A percentile compares a stretch with the other conserved stretches of the same genome.
phyloP scores from a whole-genome alignment of 495 filamentous ascomycete species.

The Cercophora newfieldiana region DNA sequence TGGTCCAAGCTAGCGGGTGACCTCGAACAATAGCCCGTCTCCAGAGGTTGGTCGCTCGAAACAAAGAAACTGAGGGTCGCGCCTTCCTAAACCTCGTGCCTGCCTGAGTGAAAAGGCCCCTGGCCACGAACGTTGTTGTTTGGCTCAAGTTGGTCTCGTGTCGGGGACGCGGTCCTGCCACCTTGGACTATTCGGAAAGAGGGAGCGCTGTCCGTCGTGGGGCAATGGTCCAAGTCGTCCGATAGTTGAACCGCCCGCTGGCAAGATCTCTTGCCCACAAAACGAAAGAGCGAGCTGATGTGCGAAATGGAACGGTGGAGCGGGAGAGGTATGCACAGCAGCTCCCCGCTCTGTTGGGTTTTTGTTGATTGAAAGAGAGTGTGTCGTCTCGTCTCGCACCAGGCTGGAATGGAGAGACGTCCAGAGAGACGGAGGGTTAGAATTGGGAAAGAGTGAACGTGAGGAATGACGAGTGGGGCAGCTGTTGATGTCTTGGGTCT shows the following conservation, averaged over 20 bases:
- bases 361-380: constrained; percentile 11
- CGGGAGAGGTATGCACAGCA: neutral
- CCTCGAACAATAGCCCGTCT: neutral
- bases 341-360: neutral
- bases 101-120: constrained; percentile 1
- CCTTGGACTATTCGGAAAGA: neutral
- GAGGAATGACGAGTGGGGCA: neutral
- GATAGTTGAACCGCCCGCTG: neutral
- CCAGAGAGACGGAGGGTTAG: neutral
- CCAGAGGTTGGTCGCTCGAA: neutral
- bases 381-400: constrained; percentile 1
- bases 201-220: neutral
- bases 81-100: constrained; percentile 3
- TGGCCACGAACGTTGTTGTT: neutral
- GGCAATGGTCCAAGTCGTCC: neutral
- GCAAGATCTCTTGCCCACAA: neutral
- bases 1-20: neutral
- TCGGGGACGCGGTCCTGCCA: neutral
- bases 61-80: neutral
- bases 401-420: constrained; percentile 19
- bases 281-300: neutral
- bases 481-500: neutral
- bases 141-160: neutral
- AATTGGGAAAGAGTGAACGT: neutral
- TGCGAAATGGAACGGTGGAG: neutral